Conservation (phyloP, 1,284 basidiomycete species). For the Cutaneotrichosporon arboriforme region DNA sequence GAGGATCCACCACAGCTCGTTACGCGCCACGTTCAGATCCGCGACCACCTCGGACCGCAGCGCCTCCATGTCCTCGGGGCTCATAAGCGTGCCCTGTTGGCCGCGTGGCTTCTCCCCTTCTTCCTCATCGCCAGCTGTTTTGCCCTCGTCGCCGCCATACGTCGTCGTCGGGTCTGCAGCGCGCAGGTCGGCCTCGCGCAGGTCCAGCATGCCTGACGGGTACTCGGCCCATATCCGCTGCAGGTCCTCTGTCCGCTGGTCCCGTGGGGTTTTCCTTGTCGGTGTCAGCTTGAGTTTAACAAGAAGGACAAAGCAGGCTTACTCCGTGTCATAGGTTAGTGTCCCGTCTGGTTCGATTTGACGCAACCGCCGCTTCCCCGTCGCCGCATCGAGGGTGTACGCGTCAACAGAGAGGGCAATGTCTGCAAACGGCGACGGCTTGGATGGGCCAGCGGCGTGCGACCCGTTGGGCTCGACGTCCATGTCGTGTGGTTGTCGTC, state of each 20-base stretch:
- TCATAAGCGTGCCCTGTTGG: constrained; percentile 26
- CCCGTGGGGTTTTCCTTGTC: constrained; percentile 12
- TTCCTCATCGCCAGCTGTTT: constrained; percentile 7
- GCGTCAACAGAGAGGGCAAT: constrained; percentile 28
- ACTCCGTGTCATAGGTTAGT: constrained; percentile 30
- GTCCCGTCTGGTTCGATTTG: constrained; percentile 30
- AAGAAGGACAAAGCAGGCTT: constrained; percentile 9
- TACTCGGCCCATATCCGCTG: constrained; percentile 42
- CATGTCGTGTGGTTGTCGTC: constrained; percentile 4
- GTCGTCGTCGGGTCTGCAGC: constrained; percentile 6
- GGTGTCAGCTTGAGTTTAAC: constrained; percentile 3
- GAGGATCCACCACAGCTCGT: constrained; percentile 43
- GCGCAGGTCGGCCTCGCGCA: constrained; percentile 28
- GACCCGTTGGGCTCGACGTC: constrained; percentile 5
- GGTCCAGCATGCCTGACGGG: constrained; percentile 36
- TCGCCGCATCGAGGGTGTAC: constrained; percentile 26
- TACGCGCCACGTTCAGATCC: constrained; percentile 40
- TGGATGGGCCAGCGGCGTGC: neutral
- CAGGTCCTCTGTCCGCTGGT: constrained; percentile 33
- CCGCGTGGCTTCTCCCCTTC: constrained; percentile 9
- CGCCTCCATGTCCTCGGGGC: constrained; percentile 35
- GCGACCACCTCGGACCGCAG: constrained; percentile 30
- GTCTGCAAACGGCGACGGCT: constrained; percentile 10
- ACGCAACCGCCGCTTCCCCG: constrained; percentile 22
- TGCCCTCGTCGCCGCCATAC: constrained; percentile 9